phyloP scores from a whole-genome alignment of 805 yeast species.

The Saccharomycopsis sp. region DNA sequence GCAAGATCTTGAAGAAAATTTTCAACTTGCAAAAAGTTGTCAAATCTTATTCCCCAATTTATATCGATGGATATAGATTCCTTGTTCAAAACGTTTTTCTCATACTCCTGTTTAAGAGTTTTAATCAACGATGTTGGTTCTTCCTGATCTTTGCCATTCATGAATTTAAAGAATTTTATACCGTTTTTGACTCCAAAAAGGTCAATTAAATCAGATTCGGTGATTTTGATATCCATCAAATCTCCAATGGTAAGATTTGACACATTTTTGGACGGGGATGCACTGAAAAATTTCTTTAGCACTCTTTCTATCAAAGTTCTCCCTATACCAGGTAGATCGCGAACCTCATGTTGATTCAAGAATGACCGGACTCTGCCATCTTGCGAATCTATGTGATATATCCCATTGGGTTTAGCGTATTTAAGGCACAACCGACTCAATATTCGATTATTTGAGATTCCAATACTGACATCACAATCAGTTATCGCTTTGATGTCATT shows the following conservation, averaged over 20 bases:
- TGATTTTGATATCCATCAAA: constrained; percentile 47
- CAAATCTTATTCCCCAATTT: constrained; percentile 83
- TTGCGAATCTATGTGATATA: constrained; percentile 31
- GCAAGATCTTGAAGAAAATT: constrained; percentile 51
- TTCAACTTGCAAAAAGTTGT: constrained; percentile 53
- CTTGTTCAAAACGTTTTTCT: constrained; percentile 39
- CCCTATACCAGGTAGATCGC: constrained; percentile 40
- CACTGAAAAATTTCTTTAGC: constrained; percentile 1
- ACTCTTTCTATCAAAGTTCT: constrained; percentile 12
- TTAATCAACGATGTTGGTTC: constrained; percentile 34
- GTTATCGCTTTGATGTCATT: constrained; percentile 37
- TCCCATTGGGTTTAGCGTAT: constrained; percentile 78
- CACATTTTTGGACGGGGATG: constrained; percentile 12
- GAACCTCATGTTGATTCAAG: constrained; percentile 32
- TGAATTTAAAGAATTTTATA: constrained; percentile 46
- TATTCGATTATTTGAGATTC: constrained; percentile 66
- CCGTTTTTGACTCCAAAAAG: constrained; percentile 71
- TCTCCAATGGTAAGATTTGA: constrained; percentile 28
- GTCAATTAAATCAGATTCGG: constrained; percentile 33
- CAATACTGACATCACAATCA: constrained; percentile 69
- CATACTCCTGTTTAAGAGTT: constrained; percentile 20
- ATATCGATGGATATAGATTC: constrained; percentile 84
- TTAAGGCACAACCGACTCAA: constrained; percentile 69
- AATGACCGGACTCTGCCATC: constrained; percentile 27
- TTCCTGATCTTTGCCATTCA: constrained; percentile 63